These are phyloP conservation scores for Rhodotorula sp. DNA, from an alignment of 1,284 basidiomycete species.

Conservation along the genomic window DNA sequence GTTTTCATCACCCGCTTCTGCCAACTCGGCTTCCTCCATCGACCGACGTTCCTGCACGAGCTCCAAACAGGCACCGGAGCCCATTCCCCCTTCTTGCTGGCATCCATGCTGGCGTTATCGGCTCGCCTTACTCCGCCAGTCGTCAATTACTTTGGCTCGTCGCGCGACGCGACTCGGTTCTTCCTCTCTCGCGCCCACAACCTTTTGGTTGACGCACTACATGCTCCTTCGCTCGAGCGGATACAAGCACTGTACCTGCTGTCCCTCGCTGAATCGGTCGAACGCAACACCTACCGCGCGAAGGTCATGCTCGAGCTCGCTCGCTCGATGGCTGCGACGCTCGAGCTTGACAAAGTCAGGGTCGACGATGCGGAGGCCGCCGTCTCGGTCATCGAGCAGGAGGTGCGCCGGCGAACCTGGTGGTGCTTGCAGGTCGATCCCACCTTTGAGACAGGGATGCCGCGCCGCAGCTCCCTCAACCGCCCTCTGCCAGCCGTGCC, in stretches of 20 bases:
- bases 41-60: constrained; percentile 14
- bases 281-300: neutral
- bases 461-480: neutral
- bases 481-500: neutral
- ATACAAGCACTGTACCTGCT: constrained; percentile 16
- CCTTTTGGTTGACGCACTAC: neutral
- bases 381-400: constrained; percentile 1
- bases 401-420: constrained; percentile 11
- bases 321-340: constrained; percentile 10
- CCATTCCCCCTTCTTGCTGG: constrained; percentile 11
- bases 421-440: constrained; percentile 6
- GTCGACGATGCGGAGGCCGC: neutral
- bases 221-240: constrained; percentile 1
- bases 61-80: neutral
- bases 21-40: constrained; percentile 21
- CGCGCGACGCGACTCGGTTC: neutral
- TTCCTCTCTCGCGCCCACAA: neutral
- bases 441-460: too few relatives aligned
- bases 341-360: neutral
- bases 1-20: constrained; percentile 3
- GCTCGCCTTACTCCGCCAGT: neutral
- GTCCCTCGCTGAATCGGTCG: neutral
- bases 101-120: constrained; percentile 5
- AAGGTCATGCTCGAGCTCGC: constrained; percentile 5
- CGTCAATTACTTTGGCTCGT: neutral